phyloP scores from a whole-genome alignment of 2,329 filamentous ascomycete species.

The Ceratocystis destructans region DNA sequence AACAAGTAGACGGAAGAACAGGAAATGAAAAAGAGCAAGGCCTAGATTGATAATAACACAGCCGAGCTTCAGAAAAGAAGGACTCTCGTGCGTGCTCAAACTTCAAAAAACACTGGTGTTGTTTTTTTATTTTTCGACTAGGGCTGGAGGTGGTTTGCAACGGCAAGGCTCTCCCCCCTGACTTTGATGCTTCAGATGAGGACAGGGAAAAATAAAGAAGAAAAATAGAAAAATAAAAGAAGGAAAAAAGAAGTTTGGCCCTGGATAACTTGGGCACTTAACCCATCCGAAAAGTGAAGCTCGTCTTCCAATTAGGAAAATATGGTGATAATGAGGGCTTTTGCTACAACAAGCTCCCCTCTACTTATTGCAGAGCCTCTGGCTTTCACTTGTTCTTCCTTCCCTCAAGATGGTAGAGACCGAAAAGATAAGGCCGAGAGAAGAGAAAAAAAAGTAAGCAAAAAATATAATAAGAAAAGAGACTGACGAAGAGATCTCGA shows the following conservation, averaged over 20 bases:
- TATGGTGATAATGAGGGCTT: not conserved
- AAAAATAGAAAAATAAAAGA: conserved; percentile 3
- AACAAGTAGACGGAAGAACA: not conserved
- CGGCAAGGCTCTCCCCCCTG: conserved; percentile 8
- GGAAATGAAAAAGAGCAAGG: not conserved
- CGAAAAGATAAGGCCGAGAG: not conserved
- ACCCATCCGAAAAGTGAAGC: not conserved
- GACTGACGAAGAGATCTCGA: not conserved
- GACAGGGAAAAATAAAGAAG: conserved; percentile 1
- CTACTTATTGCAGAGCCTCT: not conserved
- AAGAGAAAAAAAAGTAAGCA: not conserved
- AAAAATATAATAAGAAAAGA: not conserved
- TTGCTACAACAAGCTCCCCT: not conserved
- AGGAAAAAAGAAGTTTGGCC: not conserved
- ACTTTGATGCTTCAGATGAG: conserved; percentile 6
- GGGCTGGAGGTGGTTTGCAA: not conserved
- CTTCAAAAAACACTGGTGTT: not conserved
- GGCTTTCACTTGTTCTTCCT: not conserved
- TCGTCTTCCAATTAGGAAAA: not conserved
- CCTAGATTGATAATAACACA: conserved; percentile 3
- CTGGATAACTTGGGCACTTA: conserved; percentile 7
- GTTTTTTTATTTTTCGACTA: conserved; percentile 7
- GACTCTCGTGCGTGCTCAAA: conserved; percentile 1
- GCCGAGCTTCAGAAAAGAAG: not conserved
- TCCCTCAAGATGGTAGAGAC: not conserved